Evolutionary conservation across 495 filamentous ascomycete genomes (phyloP), one percentile per base, ranked within the genome.

Genomic region (Neurospora pannonica): DNA sequence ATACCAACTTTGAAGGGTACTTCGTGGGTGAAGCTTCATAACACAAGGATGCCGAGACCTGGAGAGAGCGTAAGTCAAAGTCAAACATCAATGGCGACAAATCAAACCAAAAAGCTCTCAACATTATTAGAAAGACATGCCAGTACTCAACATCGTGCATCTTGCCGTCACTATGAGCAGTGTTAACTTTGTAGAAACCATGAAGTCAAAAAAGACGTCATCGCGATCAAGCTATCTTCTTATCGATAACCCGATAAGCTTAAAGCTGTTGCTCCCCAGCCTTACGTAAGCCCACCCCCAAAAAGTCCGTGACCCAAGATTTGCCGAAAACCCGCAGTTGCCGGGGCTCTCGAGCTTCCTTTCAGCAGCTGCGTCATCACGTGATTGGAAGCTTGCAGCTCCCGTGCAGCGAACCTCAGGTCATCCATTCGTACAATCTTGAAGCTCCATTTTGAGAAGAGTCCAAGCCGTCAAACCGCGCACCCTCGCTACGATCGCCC

Each of bases 391-490:
- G 54, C 54, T 62, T 80, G 77, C 38, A 76, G 62, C 75, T 76
- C 38, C 21, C 28, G 72, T 73, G 46, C 70, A 42, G 37, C 74
- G 70, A 72, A 74, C 75, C 79, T 81, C 79, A 78, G 78, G 73
- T 76, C 78, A 79, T 79, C 40, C 69, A 28, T 73, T 74, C 38
- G 54, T 17, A 62, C 24, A 62, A 62, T 62, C 54, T 62, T 62
- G 71, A 74, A 78, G 78, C 76, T 79, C 72, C 71, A 76, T 70
- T 78, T 77, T 71, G 71, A 76, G 48, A 70, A 75, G 75, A 62
- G 54, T 62, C 24, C 46, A 62, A 62, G 54, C 54, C 76, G 72
- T 75, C 77, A 80, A 82, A 83, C 78, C 76, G 71, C 78, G 74
- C 77, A 80, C 48, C 38, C 31, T 10, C 48, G 38, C 71, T 69